These are phyloP conservation scores for Mucor saturninus DNA, from an alignment of 371 early-diverging fungal genomes.

Conservation along the genomic window DNA sequence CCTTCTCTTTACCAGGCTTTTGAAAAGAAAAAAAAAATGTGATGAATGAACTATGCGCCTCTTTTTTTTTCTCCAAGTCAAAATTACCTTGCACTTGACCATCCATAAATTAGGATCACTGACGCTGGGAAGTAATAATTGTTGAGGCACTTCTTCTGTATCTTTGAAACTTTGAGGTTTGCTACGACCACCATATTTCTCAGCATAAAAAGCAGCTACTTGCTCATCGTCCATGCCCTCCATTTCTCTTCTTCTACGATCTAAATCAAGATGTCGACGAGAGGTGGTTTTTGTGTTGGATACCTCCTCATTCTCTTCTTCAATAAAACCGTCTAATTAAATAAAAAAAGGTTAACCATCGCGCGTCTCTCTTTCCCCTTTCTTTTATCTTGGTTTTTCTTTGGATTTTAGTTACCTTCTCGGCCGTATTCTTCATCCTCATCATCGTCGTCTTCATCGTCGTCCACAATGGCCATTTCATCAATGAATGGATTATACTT, in stretches of 20 bases:
- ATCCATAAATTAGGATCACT: slow-evolving; percentile 95
- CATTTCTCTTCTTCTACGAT: slow-evolving; percentile 66
- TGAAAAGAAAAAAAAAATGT: not conserved
- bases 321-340: slow-evolving; percentile 69
- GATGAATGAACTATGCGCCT: not conserved
- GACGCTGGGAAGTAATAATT: slow-evolving; percentile 84
- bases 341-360: slow-evolving; percentile 5
- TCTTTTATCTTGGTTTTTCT: not conserved
- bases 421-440: slow-evolving; percentile 71
- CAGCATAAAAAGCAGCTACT: slow-evolving; percentile 78
- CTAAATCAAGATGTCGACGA: slow-evolving; percentile 67
- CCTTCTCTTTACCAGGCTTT: slow-evolving; percentile 88
- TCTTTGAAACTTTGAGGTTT: slow-evolving; percentile 56
- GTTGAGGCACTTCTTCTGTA: slow-evolving; percentile 80
- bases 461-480: slow-evolving; percentile 66
- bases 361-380: slow-evolving; percentile 5
- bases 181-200: slow-evolving; percentile 76
- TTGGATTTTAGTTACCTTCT: slow-evolving; percentile 42
- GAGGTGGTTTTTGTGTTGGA: slow-evolving; percentile 60
- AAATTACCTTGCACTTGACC: slow-evolving; percentile 79
- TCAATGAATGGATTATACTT: slow-evolving; percentile 59
- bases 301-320: slow-evolving; percentile 67
- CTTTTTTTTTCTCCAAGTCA: not conserved
- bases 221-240: slow-evolving; percentile 86
- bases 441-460: slow-evolving; percentile 71